Evolutionary conservation across 257 asterid species (phyloP).

Genomic region (Galeopsis tetrahit): DNA sequence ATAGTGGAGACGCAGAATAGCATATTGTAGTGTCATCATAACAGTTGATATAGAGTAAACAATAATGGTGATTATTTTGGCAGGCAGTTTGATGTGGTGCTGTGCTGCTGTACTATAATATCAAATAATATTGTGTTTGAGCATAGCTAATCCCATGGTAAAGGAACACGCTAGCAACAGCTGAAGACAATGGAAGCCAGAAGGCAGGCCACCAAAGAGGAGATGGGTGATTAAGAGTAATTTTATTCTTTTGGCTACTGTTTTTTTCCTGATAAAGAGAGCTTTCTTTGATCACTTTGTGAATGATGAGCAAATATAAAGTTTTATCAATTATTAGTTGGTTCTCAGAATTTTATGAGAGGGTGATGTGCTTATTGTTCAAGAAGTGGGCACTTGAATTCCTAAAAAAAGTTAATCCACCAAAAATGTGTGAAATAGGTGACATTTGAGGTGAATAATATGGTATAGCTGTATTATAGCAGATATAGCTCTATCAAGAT

Average conservation of each 20-base stretch:
- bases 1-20: no score
- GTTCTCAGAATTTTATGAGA: slow-evolving; percentile 13
- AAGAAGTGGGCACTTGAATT: slow-evolving; percentile 19
- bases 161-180: not conserved
- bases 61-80: no score
- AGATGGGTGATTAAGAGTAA: slow-evolving; percentile 10
- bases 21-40: no score
- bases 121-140: not conserved
- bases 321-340: slow-evolving; percentile 1
- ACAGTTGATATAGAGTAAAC: no score
- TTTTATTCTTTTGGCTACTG: not conserved
- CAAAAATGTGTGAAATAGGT: slow-evolving; percentile 5
- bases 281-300: slow-evolving; percentile 2
- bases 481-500: slow-evolving; percentile 29
- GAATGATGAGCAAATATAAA: not conserved
- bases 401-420: not conserved
- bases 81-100: no score
- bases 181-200: not conserved
- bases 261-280: slow-evolving; percentile 11
- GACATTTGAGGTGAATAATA: slow-evolving; percentile 10
- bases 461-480: slow-evolving; percentile 18
- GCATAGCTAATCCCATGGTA: no score
- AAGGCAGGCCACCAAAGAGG: slow-evolving; percentile 12
- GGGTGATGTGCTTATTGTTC: slow-evolving; percentile 13
- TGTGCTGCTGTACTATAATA: no score